A percentile compares a stretch with the other conserved stretches of the same genome.
These are phyloP conservation scores for Penicillium roqueforti DNA, from an alignment of 495 filamentous ascomycete species.

Conservation along the genomic window DNA sequence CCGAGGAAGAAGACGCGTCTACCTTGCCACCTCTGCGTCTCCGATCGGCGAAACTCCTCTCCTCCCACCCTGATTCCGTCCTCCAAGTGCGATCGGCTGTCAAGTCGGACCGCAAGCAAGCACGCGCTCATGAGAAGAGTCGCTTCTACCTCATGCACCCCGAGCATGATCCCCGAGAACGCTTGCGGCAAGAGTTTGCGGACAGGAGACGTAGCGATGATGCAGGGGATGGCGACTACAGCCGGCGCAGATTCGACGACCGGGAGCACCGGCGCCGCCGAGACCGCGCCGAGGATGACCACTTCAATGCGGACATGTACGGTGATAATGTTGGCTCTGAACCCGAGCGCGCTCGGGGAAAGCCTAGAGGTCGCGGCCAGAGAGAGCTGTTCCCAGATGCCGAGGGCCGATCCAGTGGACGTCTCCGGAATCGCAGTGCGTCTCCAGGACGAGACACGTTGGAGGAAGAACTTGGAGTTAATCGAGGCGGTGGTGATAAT, in stretches of 20 bases:
- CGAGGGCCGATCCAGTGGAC: constrained; percentile 30
- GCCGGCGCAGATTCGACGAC: constrained; percentile 53
- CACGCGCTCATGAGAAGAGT: constrained; percentile 72
- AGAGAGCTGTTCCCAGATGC: constrained; percentile 52
- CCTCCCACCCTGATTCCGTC: constrained; percentile 61
- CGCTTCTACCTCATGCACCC: constrained; percentile 89
- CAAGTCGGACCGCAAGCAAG: constrained; percentile 70
- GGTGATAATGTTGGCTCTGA: constrained; percentile 53
- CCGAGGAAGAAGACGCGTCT: constrained; percentile 34
- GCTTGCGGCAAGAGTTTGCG: constrained; percentile 48
- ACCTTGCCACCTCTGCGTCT: constrained; percentile 45
- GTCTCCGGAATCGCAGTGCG: constrained; percentile 61
- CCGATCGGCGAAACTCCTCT: constrained; percentile 59
- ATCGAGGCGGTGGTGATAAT: constrained; percentile 30
- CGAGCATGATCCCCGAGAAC: constrained; percentile 78
- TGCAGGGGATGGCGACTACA: constrained; percentile 57
- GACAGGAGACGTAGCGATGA: constrained; percentile 52
- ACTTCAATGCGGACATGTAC: constrained; percentile 72
- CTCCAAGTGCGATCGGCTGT: constrained; percentile 72
- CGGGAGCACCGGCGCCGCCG: constrained; percentile 50
- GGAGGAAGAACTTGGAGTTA: constrained; percentile 52
- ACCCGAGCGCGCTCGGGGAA: constrained; percentile 25
- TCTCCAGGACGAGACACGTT: constrained; percentile 63
- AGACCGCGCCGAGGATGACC: constrained; percentile 48
- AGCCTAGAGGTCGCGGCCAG: constrained; percentile 26